Percentiles rank a stretch among this genome's conserved stretches.
Evolutionary conservation across 495 filamentous ascomycete species (phyloP).

Genomic region (Hypoxylon fuscum): DNA sequence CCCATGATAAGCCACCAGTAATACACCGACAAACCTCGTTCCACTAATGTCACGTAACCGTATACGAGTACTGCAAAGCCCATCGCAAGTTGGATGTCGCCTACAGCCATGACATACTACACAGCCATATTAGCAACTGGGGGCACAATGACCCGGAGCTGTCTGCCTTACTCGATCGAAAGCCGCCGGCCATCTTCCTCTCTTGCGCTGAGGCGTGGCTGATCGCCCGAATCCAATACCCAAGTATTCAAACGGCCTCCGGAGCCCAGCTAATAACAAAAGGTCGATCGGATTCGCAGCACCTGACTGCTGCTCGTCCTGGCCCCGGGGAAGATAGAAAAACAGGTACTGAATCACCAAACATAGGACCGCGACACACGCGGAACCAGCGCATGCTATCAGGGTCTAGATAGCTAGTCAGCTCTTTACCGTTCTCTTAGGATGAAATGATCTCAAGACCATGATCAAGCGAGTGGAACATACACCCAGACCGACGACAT

Average conservation of each 20-base stretch:
- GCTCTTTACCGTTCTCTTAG: conserved; percentile 1
- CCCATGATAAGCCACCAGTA: conserved; percentile 42
- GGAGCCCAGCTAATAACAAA: conserved; percentile 27
- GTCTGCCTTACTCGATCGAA: conserved; percentile 30
- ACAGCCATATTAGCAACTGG: conserved; percentile 20
- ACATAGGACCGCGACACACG: conserved; percentile 33
- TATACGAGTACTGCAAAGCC: conserved; percentile 33
- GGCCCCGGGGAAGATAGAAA: conserved; percentile 27
- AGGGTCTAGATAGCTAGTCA: conserved; percentile 29
- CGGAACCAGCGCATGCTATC: conserved; percentile 38
- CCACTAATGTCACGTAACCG: conserved; percentile 22
- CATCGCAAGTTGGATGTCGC: conserved; percentile 37
- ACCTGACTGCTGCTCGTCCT: conserved; percentile 21
- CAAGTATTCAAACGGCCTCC: conserved; percentile 35
- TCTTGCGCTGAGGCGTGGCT: conserved; percentile 5
- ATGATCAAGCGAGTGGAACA: conserved; percentile 2
- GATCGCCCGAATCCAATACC: conserved; percentile 19
- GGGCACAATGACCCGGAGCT: neutral
- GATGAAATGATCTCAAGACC: neutral
- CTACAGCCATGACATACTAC: conserved; percentile 32
- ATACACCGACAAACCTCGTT: conserved; percentile 36
- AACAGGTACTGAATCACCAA: conserved; percentile 36
- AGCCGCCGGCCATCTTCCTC: conserved; percentile 27
- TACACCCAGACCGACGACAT: conserved; percentile 38
- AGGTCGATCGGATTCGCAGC: conserved; percentile 34